Conservation (phyloP, 2,329 filamentous ascomycete genomes). For the Clonostachys sp. region DNA sequence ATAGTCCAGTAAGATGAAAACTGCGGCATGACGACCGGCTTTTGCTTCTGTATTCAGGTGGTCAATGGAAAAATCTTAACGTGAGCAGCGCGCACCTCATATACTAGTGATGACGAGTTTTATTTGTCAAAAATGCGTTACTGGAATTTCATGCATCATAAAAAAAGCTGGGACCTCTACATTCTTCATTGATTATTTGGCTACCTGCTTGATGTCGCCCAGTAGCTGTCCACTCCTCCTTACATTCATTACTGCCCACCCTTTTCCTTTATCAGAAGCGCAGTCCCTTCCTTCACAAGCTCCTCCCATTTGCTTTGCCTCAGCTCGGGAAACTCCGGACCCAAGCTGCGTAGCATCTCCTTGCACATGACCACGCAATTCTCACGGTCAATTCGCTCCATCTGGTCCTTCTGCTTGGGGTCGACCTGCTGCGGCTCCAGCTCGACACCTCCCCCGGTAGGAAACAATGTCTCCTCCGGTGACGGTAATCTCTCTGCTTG, state of each 20-base stretch:
- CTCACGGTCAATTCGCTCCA: slow-evolving; percentile 51
- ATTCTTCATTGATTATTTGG: too few relatives aligned
- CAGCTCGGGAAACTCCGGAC: slow-evolving; percentile 30
- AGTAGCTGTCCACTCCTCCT: not conserved
- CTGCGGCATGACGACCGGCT: slow-evolving; percentile 34
- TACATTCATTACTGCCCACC: slow-evolving; percentile 2
- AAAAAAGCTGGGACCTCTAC: not conserved
- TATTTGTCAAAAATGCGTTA: slow-evolving; percentile 7
- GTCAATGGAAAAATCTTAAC: not conserved
- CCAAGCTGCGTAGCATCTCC: slow-evolving; percentile 43
- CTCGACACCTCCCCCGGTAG: slow-evolving; percentile 13
- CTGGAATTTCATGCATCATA: slow-evolving; percentile 12
- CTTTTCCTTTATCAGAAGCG: slow-evolving; percentile 28
- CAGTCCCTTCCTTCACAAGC: slow-evolving; percentile 44
- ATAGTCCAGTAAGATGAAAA: slow-evolving; percentile 31
- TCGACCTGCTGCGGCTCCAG: slow-evolving; percentile 44
- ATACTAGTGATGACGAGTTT: too few relatives aligned
- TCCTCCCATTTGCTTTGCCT: slow-evolving; percentile 36
- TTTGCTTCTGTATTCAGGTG: slow-evolving; percentile 17
- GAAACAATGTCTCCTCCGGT: slow-evolving; percentile 14
- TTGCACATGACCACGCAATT: slow-evolving; percentile 56
- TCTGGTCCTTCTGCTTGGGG: slow-evolving; percentile 33
- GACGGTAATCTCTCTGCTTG: not conserved
- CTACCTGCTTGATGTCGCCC: not conserved
- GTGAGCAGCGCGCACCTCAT: not conserved